Conservation (phyloP, 2,329 filamentous ascomycete genomes). For the Coniochaeta prunicola region DNA sequence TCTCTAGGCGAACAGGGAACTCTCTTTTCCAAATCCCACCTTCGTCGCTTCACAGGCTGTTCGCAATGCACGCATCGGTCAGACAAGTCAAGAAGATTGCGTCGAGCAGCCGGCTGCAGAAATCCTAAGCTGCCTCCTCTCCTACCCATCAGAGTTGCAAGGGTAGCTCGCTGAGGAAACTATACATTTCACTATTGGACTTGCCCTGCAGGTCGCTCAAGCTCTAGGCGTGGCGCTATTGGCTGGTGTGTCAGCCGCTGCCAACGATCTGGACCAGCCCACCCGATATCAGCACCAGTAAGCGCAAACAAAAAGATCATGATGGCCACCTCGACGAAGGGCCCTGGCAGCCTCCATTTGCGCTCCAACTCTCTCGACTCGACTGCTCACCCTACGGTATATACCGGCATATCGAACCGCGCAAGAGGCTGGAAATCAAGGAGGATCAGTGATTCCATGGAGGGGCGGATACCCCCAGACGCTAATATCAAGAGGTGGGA, state of each 20-base stretch:
- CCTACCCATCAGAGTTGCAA: not conserved
- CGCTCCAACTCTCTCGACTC: not conserved
- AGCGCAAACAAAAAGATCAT: not conserved
- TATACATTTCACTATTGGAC: not conserved
- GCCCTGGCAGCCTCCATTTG: not conserved
- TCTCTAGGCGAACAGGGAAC: not conserved
- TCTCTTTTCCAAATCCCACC: no score
- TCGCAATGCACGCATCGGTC: no score
- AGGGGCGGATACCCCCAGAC: conserved; percentile 15
- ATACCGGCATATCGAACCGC: conserved; percentile 25
- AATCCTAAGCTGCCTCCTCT: not conserved
- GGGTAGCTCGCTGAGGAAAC: not conserved
- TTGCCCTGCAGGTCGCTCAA: not conserved
- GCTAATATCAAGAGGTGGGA: conserved; percentile 42
- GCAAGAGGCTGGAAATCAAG: conserved; percentile 27
- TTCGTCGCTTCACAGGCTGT: no score
- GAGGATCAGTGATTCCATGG: conserved; percentile 22
- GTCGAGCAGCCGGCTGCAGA: not conserved
- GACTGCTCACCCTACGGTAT: conserved; percentile 3
- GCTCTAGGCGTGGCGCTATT: not conserved
- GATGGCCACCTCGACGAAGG: not conserved
- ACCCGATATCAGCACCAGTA: not conserved
- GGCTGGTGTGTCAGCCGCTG: not conserved
- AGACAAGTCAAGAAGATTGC: no score
- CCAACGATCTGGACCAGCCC: not conserved